Percentiles rank a stretch among this genome's conserved stretches.
These are phyloP conservation scores for Sporisorium graminicola DNA, from an alignment of 1,284 basidiomycete species.

Conservation along the genomic window DNA sequence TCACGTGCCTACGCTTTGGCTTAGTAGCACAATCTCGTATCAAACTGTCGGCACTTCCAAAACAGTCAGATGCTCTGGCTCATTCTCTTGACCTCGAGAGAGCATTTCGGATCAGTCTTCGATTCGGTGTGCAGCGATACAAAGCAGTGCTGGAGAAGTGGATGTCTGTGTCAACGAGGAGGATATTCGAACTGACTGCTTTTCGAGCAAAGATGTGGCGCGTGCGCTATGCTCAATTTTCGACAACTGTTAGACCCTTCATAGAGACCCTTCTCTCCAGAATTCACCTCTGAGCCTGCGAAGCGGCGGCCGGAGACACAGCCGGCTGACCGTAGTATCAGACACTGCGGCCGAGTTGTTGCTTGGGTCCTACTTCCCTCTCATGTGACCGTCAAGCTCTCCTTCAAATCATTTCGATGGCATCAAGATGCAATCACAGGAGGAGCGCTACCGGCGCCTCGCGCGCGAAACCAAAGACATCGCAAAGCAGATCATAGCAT, in stretches of 20 bases:
- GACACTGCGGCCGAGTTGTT: not conserved
- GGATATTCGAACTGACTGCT: too few species aligned
- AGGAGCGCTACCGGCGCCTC: not conserved
- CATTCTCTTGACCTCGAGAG: not conserved
- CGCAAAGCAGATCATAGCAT: not conserved
- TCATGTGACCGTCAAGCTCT: not conserved
- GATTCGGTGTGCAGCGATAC: too few species aligned
- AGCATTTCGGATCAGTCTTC: too few species aligned
- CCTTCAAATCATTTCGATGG: not conserved
- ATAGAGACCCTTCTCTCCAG: not conserved
- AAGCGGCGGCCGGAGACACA: too few species aligned
- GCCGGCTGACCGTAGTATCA: too few species aligned
- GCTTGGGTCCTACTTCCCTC: not conserved
- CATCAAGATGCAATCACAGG: not conserved
- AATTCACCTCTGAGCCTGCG: too few species aligned
- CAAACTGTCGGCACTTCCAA: constrained; percentile 1
- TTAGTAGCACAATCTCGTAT: not conserved
- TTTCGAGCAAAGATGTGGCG: constrained; percentile 3
- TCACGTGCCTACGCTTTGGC: not conserved
- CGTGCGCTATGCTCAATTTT: constrained; percentile 12
- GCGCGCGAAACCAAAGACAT: not conserved
- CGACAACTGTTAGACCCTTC: not conserved
- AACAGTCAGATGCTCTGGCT: not conserved
- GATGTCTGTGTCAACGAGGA: not conserved
- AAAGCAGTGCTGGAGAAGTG: not conserved